Percentiles rank a stretch among this genome's conserved stretches.
phyloP scores from a whole-genome alignment of 73 alveolate genomes.

The Chromera velia region DNA sequence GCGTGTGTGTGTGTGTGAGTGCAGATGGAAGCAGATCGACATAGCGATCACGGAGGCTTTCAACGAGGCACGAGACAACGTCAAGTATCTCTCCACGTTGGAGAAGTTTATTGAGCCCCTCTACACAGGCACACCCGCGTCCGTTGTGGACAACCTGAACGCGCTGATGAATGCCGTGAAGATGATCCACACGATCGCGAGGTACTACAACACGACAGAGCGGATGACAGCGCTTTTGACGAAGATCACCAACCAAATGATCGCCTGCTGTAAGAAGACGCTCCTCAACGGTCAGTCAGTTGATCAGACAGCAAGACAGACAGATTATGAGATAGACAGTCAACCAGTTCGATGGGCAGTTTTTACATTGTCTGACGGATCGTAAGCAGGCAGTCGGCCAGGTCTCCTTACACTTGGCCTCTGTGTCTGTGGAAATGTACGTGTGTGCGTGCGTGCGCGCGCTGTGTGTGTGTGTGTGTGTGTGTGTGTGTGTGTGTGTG shows the following conservation, averaged over 20 bases:
- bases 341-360: no score
- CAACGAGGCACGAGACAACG: conserved; percentile 99
- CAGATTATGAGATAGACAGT: no score
- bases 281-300: conserved; percentile 70
- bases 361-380: no score
- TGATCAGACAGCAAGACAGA: no score
- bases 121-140: conserved; percentile 95
- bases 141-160: conserved; percentile 93
- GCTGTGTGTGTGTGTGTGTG: no score
- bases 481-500: no score
- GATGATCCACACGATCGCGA: conserved; percentile 98
- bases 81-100: conserved; percentile 93
- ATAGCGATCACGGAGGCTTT: conserved; percentile 82
- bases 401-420: no score
- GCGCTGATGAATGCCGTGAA: conserved; percentile 98
- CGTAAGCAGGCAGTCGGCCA: no score
- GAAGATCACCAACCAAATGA: conserved; percentile 99
- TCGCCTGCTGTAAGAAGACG: conserved; percentile 90
- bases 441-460: no score
- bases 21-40: conserved; percentile 51
- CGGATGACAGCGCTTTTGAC: conserved; percentile 98
- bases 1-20: neutral
- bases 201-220: conserved; percentile 97
- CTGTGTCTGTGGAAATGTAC: no score
- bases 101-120: conserved; percentile 99